Evolutionary conservation across 2,329 filamentous ascomycete species (phyloP).

Genomic region (Arthrobotrys sinensis): DNA sequence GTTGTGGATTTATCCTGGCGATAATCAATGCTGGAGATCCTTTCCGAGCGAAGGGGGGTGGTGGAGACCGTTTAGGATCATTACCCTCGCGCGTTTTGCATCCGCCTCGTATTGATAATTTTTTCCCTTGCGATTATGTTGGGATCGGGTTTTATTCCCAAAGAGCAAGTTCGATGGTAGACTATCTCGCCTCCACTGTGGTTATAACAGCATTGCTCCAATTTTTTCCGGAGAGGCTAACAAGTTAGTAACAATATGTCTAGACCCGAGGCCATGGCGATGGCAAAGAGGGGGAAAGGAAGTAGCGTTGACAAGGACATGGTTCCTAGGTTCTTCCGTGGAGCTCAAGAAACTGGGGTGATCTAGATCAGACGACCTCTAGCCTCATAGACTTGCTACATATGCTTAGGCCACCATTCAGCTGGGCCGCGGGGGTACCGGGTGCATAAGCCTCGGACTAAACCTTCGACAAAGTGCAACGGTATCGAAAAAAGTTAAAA

Average conservation of each 20-base stretch:
- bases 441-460: too few relatives aligned
- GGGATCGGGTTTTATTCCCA: neutral
- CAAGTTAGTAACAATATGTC: neutral
- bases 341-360: neutral
- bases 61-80: neutral
- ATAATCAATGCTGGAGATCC: neutral
- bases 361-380: slow-evolving; percentile 20
- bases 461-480: neutral
- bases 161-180: neutral
- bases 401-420: neutral
- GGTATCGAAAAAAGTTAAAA: neutral
- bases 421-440: slow-evolving; percentile 2
- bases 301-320: slow-evolving; percentile 2
- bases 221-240: neutral
- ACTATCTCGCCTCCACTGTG: too few relatives aligned
- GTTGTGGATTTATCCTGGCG: slow-evolving; percentile 15
- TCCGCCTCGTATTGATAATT: neutral
- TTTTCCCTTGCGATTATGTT: neutral
- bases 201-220: neutral
- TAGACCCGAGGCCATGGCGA: slow-evolving; percentile 24
- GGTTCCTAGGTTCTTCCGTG: neutral
- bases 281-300: slow-evolving; percentile 13
- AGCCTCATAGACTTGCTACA: neutral
- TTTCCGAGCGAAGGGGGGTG: neutral
- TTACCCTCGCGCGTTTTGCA: neutral